Base-by-base conservation (phyloP, 2,329 filamentous ascomycete species). In the Botrytis cinerea region DNA sequence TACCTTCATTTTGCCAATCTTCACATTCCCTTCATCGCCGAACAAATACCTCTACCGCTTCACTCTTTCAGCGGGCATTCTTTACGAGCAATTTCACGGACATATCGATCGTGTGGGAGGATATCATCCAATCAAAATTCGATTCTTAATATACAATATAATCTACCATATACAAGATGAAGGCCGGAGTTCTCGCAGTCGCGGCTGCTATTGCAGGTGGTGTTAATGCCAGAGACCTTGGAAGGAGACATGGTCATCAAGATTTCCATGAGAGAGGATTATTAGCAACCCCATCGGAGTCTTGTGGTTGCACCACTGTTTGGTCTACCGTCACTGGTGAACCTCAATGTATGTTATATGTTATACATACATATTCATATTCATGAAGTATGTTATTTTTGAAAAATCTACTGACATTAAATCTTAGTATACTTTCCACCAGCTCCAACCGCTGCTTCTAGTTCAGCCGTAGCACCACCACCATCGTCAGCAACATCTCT, bases 11-110 rank as follows among this genome's bases (percentile, higher is more conserved):
- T 86, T 86, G 84, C 85, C 85, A 83, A 84, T 83, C 84, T 84
- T 66, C 84, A 83, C 82, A 83, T 81, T 78, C 79, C 73, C 81
- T 83, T 80, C 83, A 84, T 86, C 68, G 35, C 25, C 86, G 87
- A 85, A 83, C 84, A 84, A 81, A 84, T 84, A 79, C 82, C 60
- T 71, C 83, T 81, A 91, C 91, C 91, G 91, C 91, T 93, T 93
- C 92, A 93, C 90, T 93, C 93, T 83, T 94, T 95, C 85, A 94
- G 92, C 92, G 92, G 92, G 89, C 91, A 90, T 86, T 93, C 90
- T 77, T 74, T 70, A 66, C 64, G 32, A 73, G 73, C 66, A 72
- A 72, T 77, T 76, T 73, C 75, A 76, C 74, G 28, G 73, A 70
- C 18, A 57, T 28, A 57, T 57, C 35, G 25, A 71, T 18, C 35